phyloP scores from a whole-genome alignment of 2,329 filamentous ascomycete genomes.

The Paraphoma sp. region DNA sequence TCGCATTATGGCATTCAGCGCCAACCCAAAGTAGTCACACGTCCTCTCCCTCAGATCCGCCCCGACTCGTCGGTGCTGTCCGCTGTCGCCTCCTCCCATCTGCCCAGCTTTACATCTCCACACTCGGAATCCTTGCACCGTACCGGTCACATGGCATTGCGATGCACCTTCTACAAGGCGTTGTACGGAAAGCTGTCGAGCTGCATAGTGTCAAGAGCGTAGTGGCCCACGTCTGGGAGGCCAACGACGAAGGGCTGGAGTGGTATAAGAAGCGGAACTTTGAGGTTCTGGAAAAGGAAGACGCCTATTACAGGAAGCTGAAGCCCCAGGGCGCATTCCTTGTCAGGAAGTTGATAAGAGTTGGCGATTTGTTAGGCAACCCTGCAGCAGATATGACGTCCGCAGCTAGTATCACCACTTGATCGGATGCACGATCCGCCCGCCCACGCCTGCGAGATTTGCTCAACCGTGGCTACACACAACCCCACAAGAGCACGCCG shows the following conservation, averaged over 20 bases:
- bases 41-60: constrained; percentile 22
- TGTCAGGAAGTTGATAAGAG: constrained; percentile 53
- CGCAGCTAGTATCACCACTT: background rate
- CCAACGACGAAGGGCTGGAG: constrained; percentile 63
- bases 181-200: constrained; percentile 56
- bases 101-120: constrained; percentile 65
- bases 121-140: constrained; percentile 64
- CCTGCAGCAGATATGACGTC: background rate
- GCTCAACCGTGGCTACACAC: too few relatives aligned
- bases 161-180: constrained; percentile 56
- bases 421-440: background rate
- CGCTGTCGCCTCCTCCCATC: constrained; percentile 53
- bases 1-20: constrained; percentile 61
- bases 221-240: constrained; percentile 70
- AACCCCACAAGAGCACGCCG: background rate
- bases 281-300: constrained; percentile 57
- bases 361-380: constrained; percentile 38
- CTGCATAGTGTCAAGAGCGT: constrained; percentile 60
- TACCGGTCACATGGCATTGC: constrained; percentile 66
- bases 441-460: too few relatives aligned
- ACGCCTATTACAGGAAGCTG: constrained; percentile 66
- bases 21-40: constrained; percentile 4
- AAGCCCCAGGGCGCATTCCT: constrained; percentile 63
- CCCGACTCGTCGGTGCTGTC: constrained; percentile 54
- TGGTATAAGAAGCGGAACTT: constrained; percentile 69